Evolutionary conservation across 768 basidiomycete species (phyloP).

Genomic region (Russula lepida): DNA sequence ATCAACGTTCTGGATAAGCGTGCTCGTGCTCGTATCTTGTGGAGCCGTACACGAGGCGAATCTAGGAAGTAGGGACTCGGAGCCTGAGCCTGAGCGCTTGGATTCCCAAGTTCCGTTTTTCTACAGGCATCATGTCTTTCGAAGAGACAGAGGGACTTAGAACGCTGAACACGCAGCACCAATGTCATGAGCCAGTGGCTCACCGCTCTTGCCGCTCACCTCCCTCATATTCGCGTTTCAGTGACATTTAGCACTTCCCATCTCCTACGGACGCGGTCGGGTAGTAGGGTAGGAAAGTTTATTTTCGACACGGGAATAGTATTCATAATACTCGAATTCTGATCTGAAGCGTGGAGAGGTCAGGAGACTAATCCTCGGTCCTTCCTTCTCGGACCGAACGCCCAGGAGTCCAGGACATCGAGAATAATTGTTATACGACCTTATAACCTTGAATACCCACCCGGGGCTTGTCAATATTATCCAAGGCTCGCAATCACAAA

Average conservation of each 20-base stretch:
- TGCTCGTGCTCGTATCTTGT: not conserved
- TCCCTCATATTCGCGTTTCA: not conserved
- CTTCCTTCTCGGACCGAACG: not conserved
- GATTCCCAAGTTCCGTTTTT: not conserved
- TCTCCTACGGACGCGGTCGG: not conserved
- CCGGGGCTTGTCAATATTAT: not conserved
- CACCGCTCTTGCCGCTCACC: not conserved
- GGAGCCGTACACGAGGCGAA: not conserved
- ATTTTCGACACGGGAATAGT: not conserved
- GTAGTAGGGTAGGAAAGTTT: not conserved
- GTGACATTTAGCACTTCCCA: not conserved
- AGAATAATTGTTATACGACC: not conserved
- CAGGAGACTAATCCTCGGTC: not conserved
- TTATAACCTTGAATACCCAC: not conserved
- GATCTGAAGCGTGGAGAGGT: not conserved
- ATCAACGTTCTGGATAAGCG: not conserved
- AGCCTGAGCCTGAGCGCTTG: not conserved
- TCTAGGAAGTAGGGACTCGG: not conserved
- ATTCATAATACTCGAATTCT: too few relatives aligned
- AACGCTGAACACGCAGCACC: not conserved
- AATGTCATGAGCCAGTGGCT: not conserved
- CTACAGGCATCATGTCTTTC: not conserved
- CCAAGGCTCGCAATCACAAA: not conserved
- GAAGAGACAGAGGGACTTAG: not conserved
- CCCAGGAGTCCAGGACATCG: not conserved